Evolutionary conservation across 306 rosid species (phyloP), one percentile per base, ranked within the genome.

Genomic region (Corylus heterophylla): DNA sequence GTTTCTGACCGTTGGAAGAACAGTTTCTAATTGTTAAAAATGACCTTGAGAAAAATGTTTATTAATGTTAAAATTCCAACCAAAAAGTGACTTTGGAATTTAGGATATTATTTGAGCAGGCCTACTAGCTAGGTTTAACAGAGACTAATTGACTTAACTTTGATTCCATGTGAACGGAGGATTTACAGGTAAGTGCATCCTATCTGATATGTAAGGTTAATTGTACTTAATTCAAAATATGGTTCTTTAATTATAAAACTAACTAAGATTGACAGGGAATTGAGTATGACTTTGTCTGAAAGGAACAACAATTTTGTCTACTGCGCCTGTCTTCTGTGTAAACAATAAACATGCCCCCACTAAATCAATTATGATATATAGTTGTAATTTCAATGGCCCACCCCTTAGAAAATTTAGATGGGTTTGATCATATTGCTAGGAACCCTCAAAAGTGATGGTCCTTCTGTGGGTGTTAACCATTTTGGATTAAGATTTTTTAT

Each of bases 211-310:
- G 70, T 64, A 20, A 7, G 70, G 8, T 66, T 68, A 18, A 1
- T 10, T 68, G 37, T 22, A 10, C 48, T 42, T 8, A 18, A 42
- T 10, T 42, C 27, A 68, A 42, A 67, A 18, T 12, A 68, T 42
- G 5, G 29, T 39, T 42, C 42, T 39, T 16, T 48, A 7, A n/a
- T 49, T 47, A 69, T 31, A 31, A 31, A 74, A 62, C n/a, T 48
- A 69, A 75, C 18, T 48, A 73, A 76, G 83, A 83, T 80, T 69
- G 73, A 74, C 77, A 79, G 75, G 77, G 71, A 48, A 64, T 63
- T 78, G 77, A 77, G 85, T 83, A 80, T 86, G 88, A 86, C 95
- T 92, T 92, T 82, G 93, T 89, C 89, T 78, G 63, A 22, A 90
- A 87, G 95, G 92, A 89, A 90, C 89, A 82, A 80, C 85, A 61